Evolutionary conservation across 2,329 filamentous ascomycete genomes (phyloP).

Genomic region (Aspergillus sp.): DNA sequence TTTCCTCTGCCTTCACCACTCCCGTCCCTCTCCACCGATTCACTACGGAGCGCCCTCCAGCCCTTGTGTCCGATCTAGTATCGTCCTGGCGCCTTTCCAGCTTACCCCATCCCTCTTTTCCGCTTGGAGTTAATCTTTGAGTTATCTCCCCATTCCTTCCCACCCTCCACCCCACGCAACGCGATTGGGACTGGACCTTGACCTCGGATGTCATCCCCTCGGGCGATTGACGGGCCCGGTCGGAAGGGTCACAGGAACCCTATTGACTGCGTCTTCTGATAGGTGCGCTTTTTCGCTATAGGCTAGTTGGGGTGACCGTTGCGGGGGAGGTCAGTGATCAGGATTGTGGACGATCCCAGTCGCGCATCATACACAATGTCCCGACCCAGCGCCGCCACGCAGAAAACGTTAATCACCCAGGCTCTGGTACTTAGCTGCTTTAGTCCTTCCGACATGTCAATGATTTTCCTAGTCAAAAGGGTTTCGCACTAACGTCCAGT

Average conservation of each 20-base stretch:
- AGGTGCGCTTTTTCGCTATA: constrained; percentile 3
- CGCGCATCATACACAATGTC: constrained; percentile 27
- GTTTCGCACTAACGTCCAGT: constrained; percentile 22
- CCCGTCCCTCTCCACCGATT: constrained; percentile 18
- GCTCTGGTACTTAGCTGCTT: constrained; percentile 28
- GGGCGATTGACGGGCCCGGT: constrained; percentile 12
- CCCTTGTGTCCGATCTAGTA: neutral
- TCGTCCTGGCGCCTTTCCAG: neutral
- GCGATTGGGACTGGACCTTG: neutral
- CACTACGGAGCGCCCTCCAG: neutral
- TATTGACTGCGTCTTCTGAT: constrained; percentile 6
- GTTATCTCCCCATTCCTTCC: neutral
- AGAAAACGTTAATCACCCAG: constrained; percentile 27
- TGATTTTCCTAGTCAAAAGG: neutral
- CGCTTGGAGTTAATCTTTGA: neutral
- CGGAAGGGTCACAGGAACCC: constrained; percentile 11
- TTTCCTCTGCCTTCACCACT: constrained; percentile 8
- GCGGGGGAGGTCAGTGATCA: constrained; percentile 9
- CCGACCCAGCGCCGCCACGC: constrained; percentile 22
- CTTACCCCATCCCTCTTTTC: neutral
- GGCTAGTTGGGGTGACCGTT: constrained; percentile 5
- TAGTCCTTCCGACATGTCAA: neutral
- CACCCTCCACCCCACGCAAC: neutral
- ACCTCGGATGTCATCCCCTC: constrained; percentile 17
- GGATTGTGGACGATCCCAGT: constrained; percentile 10